These are phyloP conservation scores for Aspergillus sp. DNA, from an alignment of 2,329 filamentous ascomycete genomes.

Conservation along the genomic window DNA sequence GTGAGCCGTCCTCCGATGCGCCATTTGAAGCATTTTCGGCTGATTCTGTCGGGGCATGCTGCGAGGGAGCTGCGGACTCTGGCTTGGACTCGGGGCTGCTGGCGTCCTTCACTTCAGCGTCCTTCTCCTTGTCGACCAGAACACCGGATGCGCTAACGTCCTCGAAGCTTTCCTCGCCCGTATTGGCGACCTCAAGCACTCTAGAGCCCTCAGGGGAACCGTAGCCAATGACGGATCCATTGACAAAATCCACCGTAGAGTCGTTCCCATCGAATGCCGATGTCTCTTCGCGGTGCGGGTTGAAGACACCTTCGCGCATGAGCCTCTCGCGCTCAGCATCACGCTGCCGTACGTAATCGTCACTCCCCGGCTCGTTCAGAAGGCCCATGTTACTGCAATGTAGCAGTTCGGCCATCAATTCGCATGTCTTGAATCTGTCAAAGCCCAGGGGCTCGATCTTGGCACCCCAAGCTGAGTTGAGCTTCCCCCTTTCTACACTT, in stretches of 20 bases:
- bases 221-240: conserved; percentile 45
- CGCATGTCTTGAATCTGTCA: conserved; percentile 97
- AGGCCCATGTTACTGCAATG: conserved; percentile 99
- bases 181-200: conserved; percentile 75
- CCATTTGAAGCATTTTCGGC: conserved; percentile 3
- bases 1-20: background rate
- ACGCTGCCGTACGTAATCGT: conserved; percentile 77
- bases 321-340: conserved; percentile 81
- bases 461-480: conserved; percentile 85
- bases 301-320: conserved; percentile 73
- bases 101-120: conserved; percentile 61
- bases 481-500: conserved; percentile 69
- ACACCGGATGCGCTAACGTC: conserved; percentile 74
- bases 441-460: conserved; percentile 94
- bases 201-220: conserved; percentile 67
- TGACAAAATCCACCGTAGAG: conserved; percentile 47
- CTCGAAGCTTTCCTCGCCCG: conserved; percentile 88
- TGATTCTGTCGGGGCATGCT: conserved; percentile 5
- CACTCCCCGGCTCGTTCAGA: conserved; percentile 86
- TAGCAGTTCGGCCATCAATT: conserved; percentile 94
- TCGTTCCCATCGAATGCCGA: conserved; percentile 60
- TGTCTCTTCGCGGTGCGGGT: conserved; percentile 47
- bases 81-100: conserved; percentile 26
- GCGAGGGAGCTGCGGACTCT: conserved; percentile 25
- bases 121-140: conserved; percentile 70